Base-by-base conservation (phyloP, 2,329 filamentous ascomycete species). In the Calonectria honghensis region DNA sequence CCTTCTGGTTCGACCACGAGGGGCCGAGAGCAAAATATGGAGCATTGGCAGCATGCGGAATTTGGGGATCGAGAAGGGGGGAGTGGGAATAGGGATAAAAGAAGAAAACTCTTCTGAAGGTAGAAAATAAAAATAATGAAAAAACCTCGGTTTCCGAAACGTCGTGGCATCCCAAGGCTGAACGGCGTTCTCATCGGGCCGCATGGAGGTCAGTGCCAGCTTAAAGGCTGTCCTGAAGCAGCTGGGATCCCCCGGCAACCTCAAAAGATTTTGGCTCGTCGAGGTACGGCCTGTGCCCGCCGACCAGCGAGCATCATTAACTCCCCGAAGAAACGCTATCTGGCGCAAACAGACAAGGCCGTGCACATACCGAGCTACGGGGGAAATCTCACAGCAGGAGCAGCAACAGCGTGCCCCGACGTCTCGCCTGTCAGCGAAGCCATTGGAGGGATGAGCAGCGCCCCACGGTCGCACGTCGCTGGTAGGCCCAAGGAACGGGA, bases 401-500 rank as follows among this genome's bases (percentile, higher is more conserved):
- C 35, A 39, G 14, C 57, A 45, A 16, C 39, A 32, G 32, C 32
- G 61, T 64, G 39, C 16, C 32, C n/a, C 24, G 39, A 61, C 20
- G 57, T 61, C 57, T 37, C n/a, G 32, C n/a, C 57, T 37, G 57
- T 61, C 57, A 61, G 32, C 35, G 57, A 39, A 61, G 20, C 35
- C 57, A 48, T 64, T 64, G 37, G 61, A 64, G 61, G 61, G 61
- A 64, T 64, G 61, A 5, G 27, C 18, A 16, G 27, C 24, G 61
- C 61, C 27, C 37, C 37, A 48, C 24, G 39, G 61, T 61, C 70
- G 45, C 65, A 64, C 70, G 72, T 73, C 75, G 76, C 76, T 76
- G 59, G 65, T 73, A 76, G 75, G 76, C 68, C 70, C 65, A 75
- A 72, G 66, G 61, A 65, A 73, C 73, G 73, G 73, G 73, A 78